These are phyloP conservation scores for Solanum piurae DNA, from an alignment of 257 asterid genomes.

Conservation along the genomic window DNA sequence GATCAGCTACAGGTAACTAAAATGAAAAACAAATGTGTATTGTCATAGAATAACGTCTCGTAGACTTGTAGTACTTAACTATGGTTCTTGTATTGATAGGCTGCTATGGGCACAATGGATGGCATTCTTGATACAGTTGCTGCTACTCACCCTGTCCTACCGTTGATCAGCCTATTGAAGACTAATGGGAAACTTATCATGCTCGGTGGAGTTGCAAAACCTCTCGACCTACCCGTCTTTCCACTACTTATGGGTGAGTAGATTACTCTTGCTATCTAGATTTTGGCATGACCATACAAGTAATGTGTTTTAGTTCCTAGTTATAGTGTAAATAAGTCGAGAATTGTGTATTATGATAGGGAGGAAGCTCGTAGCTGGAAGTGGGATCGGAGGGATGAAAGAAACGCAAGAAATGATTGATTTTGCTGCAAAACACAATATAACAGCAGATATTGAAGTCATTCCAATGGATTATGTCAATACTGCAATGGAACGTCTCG, in stretches of 20 bases:
- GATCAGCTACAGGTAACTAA: slow-evolving; percentile 3
- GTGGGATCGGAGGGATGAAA: slow-evolving; percentile 36
- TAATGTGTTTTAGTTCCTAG: neutral
- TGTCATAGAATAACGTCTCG: neutral
- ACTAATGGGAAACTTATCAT: slow-evolving; percentile 36
- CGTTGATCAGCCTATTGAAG: slow-evolving; percentile 36
- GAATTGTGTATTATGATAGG: slow-evolving; percentile 8
- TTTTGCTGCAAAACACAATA: slow-evolving; percentile 19
- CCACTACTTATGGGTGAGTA: slow-evolving; percentile 28
- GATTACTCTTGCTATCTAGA: neutral
- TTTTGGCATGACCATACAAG: neutral
- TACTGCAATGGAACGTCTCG: slow-evolving; percentile 45
- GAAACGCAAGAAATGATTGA: slow-evolving; percentile 42
- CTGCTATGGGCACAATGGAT: slow-evolving; percentile 36
- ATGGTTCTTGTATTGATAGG: slow-evolving; percentile 12
- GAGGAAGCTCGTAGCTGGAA: slow-evolving; percentile 25
- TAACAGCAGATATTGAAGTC: slow-evolving; percentile 24
- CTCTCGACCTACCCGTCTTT: slow-evolving; percentile 27
- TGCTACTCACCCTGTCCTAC: slow-evolving; percentile 29
- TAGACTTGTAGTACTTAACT: neutral
- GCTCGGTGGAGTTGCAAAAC: slow-evolving; percentile 33
- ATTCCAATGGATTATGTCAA: slow-evolving; percentile 36
- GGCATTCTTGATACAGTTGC: slow-evolving; percentile 46
- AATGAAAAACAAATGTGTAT: neutral
- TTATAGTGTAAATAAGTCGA: too few species aligned